phyloP scores from a whole-genome alignment of 129 eudicot genomes.

The Flaveria sonorensis region DNA sequence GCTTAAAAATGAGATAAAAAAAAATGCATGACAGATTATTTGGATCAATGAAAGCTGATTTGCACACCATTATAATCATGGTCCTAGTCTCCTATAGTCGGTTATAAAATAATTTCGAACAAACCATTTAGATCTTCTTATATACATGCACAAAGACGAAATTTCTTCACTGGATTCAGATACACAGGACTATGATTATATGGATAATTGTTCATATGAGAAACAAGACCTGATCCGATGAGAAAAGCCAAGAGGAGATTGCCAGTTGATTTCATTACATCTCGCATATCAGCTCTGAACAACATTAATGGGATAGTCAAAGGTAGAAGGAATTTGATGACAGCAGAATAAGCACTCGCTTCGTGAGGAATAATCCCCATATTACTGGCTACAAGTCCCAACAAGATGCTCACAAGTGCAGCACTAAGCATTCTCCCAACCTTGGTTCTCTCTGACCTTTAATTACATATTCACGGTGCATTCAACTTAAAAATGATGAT shows the following conservation, averaged over 20 bases:
- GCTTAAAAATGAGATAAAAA: no score
- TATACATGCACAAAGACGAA: no score
- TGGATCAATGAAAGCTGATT: no score
- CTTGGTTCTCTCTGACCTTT: constrained; percentile 88
- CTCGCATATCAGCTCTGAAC: constrained; percentile 72
- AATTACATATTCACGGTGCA: constrained; percentile 16
- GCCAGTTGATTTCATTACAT: constrained; percentile 56
- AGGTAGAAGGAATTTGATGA: constrained; percentile 64
- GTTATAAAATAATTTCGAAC: no score
- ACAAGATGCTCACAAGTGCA: constrained; percentile 79
- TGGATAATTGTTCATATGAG: constrained; percentile 13
- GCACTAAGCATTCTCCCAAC: constrained; percentile 83
- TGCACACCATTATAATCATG: constrained; percentile 5
- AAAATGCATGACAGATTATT: no score
- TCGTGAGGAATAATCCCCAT: constrained; percentile 70
- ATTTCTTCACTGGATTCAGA: no score
- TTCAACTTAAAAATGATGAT: no score
- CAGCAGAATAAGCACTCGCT: constrained; percentile 66
- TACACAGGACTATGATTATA: background rate
- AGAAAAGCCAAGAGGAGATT: constrained; percentile 64
- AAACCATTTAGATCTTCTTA: no score
- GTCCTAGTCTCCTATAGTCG: background rate
- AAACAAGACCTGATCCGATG: constrained; percentile 72
- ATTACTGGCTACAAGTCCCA: constrained; percentile 82
- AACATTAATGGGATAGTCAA: constrained; percentile 70